Conservation (phyloP, 352 stramenopile species). For the Thraustochytrium sp. region DNA sequence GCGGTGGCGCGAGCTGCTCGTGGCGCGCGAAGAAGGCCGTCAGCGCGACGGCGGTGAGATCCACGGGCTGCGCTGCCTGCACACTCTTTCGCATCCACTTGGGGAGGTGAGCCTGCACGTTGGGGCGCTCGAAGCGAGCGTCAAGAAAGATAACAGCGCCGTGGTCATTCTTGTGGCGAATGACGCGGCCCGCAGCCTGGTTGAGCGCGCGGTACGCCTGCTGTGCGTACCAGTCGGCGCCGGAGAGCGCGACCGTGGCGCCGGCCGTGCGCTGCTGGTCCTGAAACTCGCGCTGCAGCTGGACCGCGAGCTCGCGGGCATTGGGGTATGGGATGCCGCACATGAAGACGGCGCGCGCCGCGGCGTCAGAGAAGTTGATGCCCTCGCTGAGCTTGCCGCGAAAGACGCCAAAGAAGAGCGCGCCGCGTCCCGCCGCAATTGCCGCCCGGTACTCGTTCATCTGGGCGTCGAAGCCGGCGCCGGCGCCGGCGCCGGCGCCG, state of each 20-base stretch:
- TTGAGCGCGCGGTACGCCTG: slow-evolving; percentile 95
- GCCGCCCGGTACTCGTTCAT: neutral
- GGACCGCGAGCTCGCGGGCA: slow-evolving; percentile 91
- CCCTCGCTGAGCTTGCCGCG: slow-evolving; percentile 97
- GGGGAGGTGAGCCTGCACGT: neutral
- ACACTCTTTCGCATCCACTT: slow-evolving; percentile 18
- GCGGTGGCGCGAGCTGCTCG: neutral
- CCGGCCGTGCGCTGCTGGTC: slow-evolving; percentile 40
- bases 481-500: neutral
- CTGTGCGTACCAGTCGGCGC: slow-evolving; percentile 96
- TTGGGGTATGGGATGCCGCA: slow-evolving; percentile 95
- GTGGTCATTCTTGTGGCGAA: slow-evolving; percentile 97
- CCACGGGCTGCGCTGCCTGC: neutral
- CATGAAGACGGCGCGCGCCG: slow-evolving; percentile 93
- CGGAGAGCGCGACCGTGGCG: slow-evolving; percentile 56
- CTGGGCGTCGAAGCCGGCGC: neutral
- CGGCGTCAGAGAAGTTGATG: slow-evolving; percentile 96
- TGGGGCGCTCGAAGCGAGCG: slow-evolving; percentile 52
- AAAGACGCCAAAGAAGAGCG: slow-evolving; percentile 94
- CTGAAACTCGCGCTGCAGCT: slow-evolving; percentile 74
- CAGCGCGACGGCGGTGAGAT: neutral
- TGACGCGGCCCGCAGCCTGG: slow-evolving; percentile 96
- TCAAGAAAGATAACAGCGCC: slow-evolving; percentile 95
- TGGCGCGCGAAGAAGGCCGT: neutral
- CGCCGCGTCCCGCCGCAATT: slow-evolving; percentile 58